Evolutionary conservation across 2,329 filamentous ascomycete genomes (phyloP), one percentile per base, ranked within the genome.

Genomic region (Madurella fahalii): DNA sequence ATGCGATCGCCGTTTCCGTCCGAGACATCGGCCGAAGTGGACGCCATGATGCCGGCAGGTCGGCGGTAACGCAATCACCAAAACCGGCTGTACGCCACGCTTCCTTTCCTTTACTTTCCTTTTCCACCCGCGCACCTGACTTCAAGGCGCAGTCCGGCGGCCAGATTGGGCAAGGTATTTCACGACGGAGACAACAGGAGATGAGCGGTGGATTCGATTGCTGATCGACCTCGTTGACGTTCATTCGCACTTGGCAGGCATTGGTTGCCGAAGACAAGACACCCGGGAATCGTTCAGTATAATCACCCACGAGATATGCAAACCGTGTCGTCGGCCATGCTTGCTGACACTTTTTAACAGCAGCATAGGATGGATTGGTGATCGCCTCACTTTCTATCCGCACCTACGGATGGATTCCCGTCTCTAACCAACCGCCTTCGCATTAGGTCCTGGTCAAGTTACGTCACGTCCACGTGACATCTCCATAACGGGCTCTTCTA

Each of bases 1-100:
- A 79, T 69, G 56, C 75, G 68, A 50, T 77, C 77, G 58, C 69
- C 66, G 50, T 71, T 53, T 44, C 65, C 63, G 42, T 69, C 64
- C 34, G 52, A 56, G 46, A 57, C 54, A 46, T 65, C 56, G 49
- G 65, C 61, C 44, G 65, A 64, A n/a, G 66, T 64, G 34, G 66
- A 63, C 39, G 67, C 58, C 66, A 68, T 68, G 46, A 31, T 45
- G 32, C 18, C 16, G 40, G 25, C 40, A n/a, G 48, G 4, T 39
- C 32, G 32, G 18, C 40, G 42, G 49, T 40, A 42, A n/a, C 12
- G 44, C n/a, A 45, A 32, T 17, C 37, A 45, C 49, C 20, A 32
- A 32, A 7, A 25, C 25, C 48, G 37, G 17, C 25, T 18, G 25
- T 44, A 40, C 31, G n/a, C 30, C 20, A 32, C 47, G 37, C n/a